Evolutionary conservation across 805 yeast genomes (phyloP).

Genomic region (Nakazawaea sp.): DNA sequence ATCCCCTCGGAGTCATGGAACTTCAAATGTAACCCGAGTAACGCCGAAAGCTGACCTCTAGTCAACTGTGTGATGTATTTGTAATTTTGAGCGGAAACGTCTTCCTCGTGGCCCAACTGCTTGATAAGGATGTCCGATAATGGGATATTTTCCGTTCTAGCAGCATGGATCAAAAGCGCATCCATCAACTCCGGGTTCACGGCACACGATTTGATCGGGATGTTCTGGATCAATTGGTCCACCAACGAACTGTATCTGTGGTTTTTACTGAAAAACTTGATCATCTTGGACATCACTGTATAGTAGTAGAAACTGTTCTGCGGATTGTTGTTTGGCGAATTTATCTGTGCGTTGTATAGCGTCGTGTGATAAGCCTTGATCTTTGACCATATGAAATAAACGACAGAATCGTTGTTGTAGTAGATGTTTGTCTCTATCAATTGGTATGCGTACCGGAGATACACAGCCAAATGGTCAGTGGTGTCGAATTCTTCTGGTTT

Average conservation of each 20-base stretch:
- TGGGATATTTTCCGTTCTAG: conserved; percentile 18
- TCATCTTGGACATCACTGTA: conserved; percentile 16
- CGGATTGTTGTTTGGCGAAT: conserved; percentile 19
- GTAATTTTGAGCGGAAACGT: neutral
- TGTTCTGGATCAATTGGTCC: conserved; percentile 17
- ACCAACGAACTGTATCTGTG: conserved; percentile 21
- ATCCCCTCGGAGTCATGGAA: conserved; percentile 21
- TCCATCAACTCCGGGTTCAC: conserved; percentile 26
- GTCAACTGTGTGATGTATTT: conserved; percentile 17
- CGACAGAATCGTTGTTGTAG: conserved; percentile 19
- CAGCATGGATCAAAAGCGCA: conserved; percentile 22
- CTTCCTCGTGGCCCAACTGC: conserved; percentile 11
- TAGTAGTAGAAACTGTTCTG: conserved; percentile 21
- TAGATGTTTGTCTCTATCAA: conserved; percentile 18
- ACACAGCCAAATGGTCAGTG: conserved; percentile 16
- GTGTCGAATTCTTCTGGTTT: neutral
- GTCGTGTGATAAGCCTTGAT: conserved; percentile 24
- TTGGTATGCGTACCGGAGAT: conserved; percentile 21
- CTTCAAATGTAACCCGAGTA: conserved; percentile 20
- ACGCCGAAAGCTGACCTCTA: conserved; percentile 22
- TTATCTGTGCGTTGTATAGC: conserved; percentile 17
- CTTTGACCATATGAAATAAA: conserved; percentile 20
- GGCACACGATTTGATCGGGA: conserved; percentile 27
- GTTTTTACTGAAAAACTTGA: conserved; percentile 22
- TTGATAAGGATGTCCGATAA: conserved; percentile 18